phyloP scores from a whole-genome alignment of 371 early-diverging fungal species.

The Basidiobolus meristosporus region DNA sequence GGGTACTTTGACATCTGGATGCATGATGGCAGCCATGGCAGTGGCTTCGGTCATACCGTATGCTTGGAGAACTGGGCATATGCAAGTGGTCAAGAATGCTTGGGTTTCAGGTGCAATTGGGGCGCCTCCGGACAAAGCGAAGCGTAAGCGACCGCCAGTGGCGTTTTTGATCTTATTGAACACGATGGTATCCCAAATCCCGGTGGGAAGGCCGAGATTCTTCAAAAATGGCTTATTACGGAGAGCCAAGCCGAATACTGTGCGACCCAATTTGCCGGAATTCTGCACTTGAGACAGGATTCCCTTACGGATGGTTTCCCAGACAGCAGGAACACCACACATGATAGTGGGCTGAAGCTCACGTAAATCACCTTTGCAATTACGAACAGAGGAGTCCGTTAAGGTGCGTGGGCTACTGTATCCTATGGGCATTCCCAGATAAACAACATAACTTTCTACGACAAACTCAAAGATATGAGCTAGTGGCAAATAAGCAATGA shows the following conservation, averaged over 20 bases:
- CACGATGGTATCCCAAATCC: conserved; percentile 66
- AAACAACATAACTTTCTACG: conserved; percentile 54
- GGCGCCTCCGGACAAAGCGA: conserved; percentile 88
- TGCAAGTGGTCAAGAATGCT: conserved; percentile 59
- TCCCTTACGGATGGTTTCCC: conserved; percentile 84
- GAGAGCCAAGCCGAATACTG: conserved; percentile 53
- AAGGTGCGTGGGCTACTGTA: conserved; percentile 77
- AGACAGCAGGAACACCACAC: conserved; percentile 84
- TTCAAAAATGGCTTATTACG: conserved; percentile 55
- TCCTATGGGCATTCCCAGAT: conserved; percentile 64
- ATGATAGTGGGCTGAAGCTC: conserved; percentile 83
- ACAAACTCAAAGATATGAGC: conserved; percentile 85
- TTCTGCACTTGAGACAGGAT: conserved; percentile 47
- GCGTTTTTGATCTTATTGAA: conserved; percentile 79
- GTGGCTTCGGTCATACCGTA: conserved; percentile 60
- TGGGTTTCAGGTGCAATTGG: conserved; percentile 74
- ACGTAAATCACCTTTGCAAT: conserved; percentile 86
- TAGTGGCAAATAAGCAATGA: conserved; percentile 85
- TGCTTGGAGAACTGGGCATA: conserved; percentile 78
- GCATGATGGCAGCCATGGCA: conserved; percentile 41
- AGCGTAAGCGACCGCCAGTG: conserved; percentile 82
- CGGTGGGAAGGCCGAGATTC: conserved; percentile 37
- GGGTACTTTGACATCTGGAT: conserved; percentile 31
- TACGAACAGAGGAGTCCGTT: conserved; percentile 75
- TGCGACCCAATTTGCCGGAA: conserved; percentile 37